Evolutionary conservation across 2,329 filamentous ascomycete species (phyloP), one percentile per base, ranked within the genome.

Genomic region (Neonectria punicea): DNA sequence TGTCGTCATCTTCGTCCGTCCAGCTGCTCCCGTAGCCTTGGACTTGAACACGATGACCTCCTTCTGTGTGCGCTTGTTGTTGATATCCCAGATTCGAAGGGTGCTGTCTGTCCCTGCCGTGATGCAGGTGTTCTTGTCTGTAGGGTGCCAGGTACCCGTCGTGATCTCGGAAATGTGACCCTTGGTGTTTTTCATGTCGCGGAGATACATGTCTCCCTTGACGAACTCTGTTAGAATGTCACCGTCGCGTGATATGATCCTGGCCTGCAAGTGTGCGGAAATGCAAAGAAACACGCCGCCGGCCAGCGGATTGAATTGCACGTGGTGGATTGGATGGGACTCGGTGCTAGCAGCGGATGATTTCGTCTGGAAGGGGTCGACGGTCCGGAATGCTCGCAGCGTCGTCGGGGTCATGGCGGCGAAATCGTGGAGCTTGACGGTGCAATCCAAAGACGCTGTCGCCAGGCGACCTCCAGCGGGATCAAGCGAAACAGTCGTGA

Each of bases 171-270:
- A 94, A 57, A 98, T 90, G 80, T 99, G 96, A 1, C 96, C 96
- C 78, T 98, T 98, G 5, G 96, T 99, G 77, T 98, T 94, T 80
- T 98, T 89, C 92, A 98, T 97, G 78, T 99, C 96, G 59, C 95
- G 88, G 70, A 99, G 82, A 75, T 99, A 99, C 94, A 98, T 98
- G 77, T 99, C 96, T 50, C 96, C 96, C 81, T 99, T 99, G 71
- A 94, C 91, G 70, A 97, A 98, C 75, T 98, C 94, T 1, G 91
- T 91, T 53, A 97, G 74, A 8, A 92, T 86, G 49, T 97, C 93
- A 43, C 96, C 96, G 81, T 99, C 95, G 74, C 96, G 90, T 73
- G 89, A 93, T 78, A 98, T 86, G 25, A 99, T 90, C 78, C 94
- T 94, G 13, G 95, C 93, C 78, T 98, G 95, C 2, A 95, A 91